Evolutionary conservation across 2,329 filamentous ascomycete genomes (phyloP), one percentile per base, ranked within the genome.

Genomic region (Mariannaea sp.): DNA sequence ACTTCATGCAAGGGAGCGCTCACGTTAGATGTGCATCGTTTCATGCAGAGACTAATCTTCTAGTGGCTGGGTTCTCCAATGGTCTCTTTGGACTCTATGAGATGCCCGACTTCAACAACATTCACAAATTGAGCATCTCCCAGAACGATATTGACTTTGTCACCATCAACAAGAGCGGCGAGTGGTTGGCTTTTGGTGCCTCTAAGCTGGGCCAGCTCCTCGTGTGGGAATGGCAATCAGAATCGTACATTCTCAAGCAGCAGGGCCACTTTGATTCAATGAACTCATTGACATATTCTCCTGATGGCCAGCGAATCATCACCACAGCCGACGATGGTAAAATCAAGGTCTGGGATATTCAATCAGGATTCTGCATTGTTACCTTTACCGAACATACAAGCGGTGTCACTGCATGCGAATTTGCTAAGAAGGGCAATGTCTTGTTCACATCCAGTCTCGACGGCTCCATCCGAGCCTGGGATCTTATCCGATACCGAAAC

Each of bases 191-290:
- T 0, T 97, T 99, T 71, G 94, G 93, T 12, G 94, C 95, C 1
- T 96, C 94, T 2, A 95, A 95, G 66, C 81, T 96, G 5, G 95
- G 95, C 1, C 94, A 99, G 70, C 79, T 99, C n/a, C 77, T 99
- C 4, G 94, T 99, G 4, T 99, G 94, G 94, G 94, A 99, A 71
- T 99, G 95, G 92, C 93, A 97, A 70, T 99, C 94, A 0, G 95
- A 99, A 73, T 97, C 93, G 5, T 99, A 99, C 72, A 95, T 99
- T 53, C 78, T 99, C 41, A 99, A 99, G 74, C 94, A 99, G 69
- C 94, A 97, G 72, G 94, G 93, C 0, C 94, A 99, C 73, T 92
- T 96, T 60, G 94, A 99, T 70, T 89, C 91, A 2, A 92, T 97
- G 84, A 97, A 97, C 72, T 84, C 92, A 1, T 79, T 99, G 4